A percentile compares a stretch with the other conserved stretches of the same genome.
These are phyloP conservation scores for Hsuehochloa calcarea DNA, from an alignment of 176 grass and related monocot genomes.

Conservation along the genomic window DNA sequence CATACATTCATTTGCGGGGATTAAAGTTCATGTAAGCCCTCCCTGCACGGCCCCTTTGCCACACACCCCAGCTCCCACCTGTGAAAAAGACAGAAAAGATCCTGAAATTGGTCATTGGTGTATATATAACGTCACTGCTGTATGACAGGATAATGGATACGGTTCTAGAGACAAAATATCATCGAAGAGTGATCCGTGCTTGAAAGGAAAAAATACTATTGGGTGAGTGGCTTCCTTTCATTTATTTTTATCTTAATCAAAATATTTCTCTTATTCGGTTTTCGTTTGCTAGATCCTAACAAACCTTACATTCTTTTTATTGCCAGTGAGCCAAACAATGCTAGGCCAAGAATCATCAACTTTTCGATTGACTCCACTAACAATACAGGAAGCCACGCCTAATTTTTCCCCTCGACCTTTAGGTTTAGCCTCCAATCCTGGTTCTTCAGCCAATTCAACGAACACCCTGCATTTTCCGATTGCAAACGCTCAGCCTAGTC, in stretches of 20 bases:
- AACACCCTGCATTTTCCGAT: slow-evolving; percentile 33
- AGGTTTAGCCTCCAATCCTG: slow-evolving; percentile 24
- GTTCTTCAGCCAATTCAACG: slow-evolving; percentile 20
- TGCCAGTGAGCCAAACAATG: slow-evolving; percentile 43
- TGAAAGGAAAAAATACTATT: slow-evolving; percentile 48
- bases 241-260: neutral
- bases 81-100: neutral
- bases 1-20: slow-evolving; percentile 50
- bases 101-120: neutral
- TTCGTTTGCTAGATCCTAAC: slow-evolving; percentile 27
- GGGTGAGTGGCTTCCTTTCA: slow-evolving; percentile 39
- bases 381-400: slow-evolving; percentile 40
- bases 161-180: slow-evolving; percentile 9
- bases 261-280: neutral
- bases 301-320: slow-evolving; percentile 18
- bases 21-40: slow-evolving; percentile 49
- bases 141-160: neutral
- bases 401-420: slow-evolving; percentile 35
- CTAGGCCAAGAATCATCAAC: slow-evolving; percentile 37
- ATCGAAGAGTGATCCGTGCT: slow-evolving; percentile 54
- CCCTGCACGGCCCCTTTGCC: neutral
- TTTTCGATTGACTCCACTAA: slow-evolving; percentile 41
- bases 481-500: slow-evolving; percentile 36
- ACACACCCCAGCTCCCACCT: neutral
- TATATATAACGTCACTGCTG: slow-evolving; percentile 24